Conservation (phyloP, 805 yeast genomes). For the Lipomyces spencermartinsiae region DNA sequence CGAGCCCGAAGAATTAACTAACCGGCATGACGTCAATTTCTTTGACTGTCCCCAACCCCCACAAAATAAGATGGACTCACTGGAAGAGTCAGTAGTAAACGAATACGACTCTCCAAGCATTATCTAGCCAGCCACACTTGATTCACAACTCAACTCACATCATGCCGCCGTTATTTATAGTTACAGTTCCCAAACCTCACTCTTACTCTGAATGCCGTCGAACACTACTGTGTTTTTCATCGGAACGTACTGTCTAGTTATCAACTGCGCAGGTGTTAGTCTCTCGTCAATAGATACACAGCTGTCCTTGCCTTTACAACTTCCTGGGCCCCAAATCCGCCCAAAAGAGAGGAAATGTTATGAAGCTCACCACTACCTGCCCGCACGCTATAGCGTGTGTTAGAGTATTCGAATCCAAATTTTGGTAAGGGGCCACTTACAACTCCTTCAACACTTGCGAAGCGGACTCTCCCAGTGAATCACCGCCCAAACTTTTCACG, state of each 20-base stretch:
- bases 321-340: conserved; percentile 89
- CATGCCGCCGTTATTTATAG: neutral
- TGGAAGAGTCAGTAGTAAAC: too few species aligned
- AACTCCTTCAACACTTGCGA: conserved; percentile 55
- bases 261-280: conserved; percentile 39
- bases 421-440: conserved; percentile 39
- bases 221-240: conserved; percentile 70
- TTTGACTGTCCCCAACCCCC: too few species aligned
- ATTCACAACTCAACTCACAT: neutral
- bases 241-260: conserved; percentile 83
- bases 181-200: conserved; percentile 40
- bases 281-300: neutral
- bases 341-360: conserved; percentile 71
- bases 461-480: conserved; percentile 20
- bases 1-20: too few species aligned
- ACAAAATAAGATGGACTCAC: too few species aligned
- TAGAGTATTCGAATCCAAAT: neutral
- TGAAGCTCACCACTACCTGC: conserved; percentile 55
- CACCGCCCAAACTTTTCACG: conserved; percentile 24
- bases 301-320: conserved; percentile 59
- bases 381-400: conserved; percentile 36
- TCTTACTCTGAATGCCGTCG: conserved; percentile 69
- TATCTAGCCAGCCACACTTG: neutral
- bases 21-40: too few species aligned
- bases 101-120: neutral